Evolutionary conservation across 805 yeast genomes (phyloP).

Genomic region (Hanseniaspora hatyaiensis): DNA sequence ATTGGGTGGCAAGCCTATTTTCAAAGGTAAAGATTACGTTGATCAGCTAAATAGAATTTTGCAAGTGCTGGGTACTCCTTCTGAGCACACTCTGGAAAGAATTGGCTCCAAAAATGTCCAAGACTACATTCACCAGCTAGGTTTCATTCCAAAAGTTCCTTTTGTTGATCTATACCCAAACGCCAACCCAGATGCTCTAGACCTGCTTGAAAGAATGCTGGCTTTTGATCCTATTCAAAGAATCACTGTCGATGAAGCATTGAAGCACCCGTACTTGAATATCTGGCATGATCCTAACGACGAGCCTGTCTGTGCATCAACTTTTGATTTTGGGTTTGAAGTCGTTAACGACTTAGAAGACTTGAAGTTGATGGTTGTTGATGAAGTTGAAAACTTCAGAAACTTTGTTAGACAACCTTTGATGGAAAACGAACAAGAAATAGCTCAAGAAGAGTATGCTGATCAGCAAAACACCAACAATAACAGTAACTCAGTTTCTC

Average conservation of each 20-base stretch:
- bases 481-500: no score
- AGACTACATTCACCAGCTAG: conserved; percentile 77
- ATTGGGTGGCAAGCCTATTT: conserved; percentile 79
- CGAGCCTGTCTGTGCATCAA: conserved; percentile 70
- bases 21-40: conserved; percentile 91
- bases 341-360: conserved; percentile 64
- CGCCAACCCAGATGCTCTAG: conserved; percentile 81
- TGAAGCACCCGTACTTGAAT: conserved; percentile 75
- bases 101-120: conserved; percentile 85
- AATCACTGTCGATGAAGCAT: conserved; percentile 78
- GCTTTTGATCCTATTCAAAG: conserved; percentile 79
- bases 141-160: conserved; percentile 71
- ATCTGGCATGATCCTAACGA: conserved; percentile 91
- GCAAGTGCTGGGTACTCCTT: conserved; percentile 84
- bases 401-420: conserved; percentile 70
- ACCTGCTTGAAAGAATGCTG: conserved; percentile 62
- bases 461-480: conserved; percentile 6
- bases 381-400: conserved; percentile 69
- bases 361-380: conserved; percentile 65
- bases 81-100: conserved; percentile 51
- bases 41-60: conserved; percentile 86
- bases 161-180: conserved; percentile 60
- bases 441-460: conserved; percentile 14
- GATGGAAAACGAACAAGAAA: conserved; percentile 33
- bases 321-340: conserved; percentile 83